A percentile compares a stretch with the other conserved stretches of the same genome.
phyloP scores from a whole-genome alignment of 2,329 filamentous ascomycete genomes.

The Botrytis medusae region DNA sequence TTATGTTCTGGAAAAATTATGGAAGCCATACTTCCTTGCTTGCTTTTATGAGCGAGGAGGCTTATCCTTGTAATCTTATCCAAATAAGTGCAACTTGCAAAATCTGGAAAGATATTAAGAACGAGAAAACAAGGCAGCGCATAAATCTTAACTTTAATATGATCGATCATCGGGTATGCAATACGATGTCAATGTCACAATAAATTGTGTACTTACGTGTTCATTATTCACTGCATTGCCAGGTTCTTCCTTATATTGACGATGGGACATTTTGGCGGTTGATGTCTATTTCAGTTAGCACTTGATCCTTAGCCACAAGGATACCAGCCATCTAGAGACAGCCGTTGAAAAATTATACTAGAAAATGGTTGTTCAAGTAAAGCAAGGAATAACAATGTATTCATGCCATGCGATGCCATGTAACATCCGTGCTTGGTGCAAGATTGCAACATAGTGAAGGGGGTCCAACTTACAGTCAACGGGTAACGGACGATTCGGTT shows the following conservation, averaged over 20 bases:
- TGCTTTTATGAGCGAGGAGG: slow-evolving; percentile 15
- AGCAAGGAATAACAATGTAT: slow-evolving; percentile 27
- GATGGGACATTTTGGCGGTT: slow-evolving; percentile 37
- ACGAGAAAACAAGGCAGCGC: not conserved
- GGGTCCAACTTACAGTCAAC: slow-evolving; percentile 32
- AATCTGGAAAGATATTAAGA: slow-evolving; percentile 17
- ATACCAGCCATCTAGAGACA: slow-evolving; percentile 23
- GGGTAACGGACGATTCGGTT: not conserved
- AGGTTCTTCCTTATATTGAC: slow-evolving; percentile 49
- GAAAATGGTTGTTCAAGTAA: slow-evolving; percentile 21
- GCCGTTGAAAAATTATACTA: not conserved
- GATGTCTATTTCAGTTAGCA: slow-evolving; percentile 30
- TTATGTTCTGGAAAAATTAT: slow-evolving; percentile 36
- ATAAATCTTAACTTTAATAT: slow-evolving; percentile 12
- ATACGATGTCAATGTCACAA: slow-evolving; percentile 24
- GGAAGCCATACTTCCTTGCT: slow-evolving; percentile 31
- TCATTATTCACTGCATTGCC: slow-evolving; percentile 41
- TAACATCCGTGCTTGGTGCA: slow-evolving; percentile 34
- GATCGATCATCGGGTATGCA: slow-evolving; percentile 9
- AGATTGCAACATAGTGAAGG: slow-evolving; percentile 22
- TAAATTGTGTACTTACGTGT: slow-evolving; percentile 45
- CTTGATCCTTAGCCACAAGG: slow-evolving; percentile 23
- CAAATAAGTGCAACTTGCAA: slow-evolving; percentile 35
- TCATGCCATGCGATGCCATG: slow-evolving; percentile 30
- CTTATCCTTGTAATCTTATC: slow-evolving; percentile 22